Conservation (phyloP, 2,329 filamentous ascomycete genomes). For the Torrubiella hemipterigena region DNA sequence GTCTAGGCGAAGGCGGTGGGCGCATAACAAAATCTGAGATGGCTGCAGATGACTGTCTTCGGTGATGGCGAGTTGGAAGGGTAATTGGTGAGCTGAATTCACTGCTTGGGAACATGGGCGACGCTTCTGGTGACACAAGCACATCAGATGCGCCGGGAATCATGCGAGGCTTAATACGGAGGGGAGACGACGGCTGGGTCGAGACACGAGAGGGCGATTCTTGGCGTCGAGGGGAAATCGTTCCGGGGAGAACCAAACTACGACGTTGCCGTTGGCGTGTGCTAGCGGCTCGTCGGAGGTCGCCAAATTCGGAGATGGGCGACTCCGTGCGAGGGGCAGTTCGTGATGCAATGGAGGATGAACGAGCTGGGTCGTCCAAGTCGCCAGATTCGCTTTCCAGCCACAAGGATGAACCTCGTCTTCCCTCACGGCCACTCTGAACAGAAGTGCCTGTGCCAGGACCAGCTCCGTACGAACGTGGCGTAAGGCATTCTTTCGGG, state of each 20-base stretch:
- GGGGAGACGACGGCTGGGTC: conserved; percentile 71
- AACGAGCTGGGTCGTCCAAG: conserved; percentile 81
- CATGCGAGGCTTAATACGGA: conserved; percentile 74
- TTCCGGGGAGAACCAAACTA: conserved; percentile 70
- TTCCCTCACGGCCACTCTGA: conserved; percentile 55
- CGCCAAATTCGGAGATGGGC: conserved; percentile 74
- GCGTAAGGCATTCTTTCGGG: conserved; percentile 81
- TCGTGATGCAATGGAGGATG: conserved; percentile 61
- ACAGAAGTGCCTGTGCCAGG: conserved; percentile 40
- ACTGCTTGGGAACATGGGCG: conserved; percentile 71
- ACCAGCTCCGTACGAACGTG: conserved; percentile 63
- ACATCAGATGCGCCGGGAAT: conserved; percentile 48
- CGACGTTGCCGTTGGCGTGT: conserved; percentile 74
- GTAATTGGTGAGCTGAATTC: conserved; percentile 70
- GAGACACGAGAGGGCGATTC: conserved; percentile 72
- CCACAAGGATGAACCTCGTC: conserved; percentile 60
- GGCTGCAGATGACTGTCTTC: conserved; percentile 82
- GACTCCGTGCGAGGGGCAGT: conserved; percentile 68
- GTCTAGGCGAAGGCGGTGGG: conserved; percentile 69
- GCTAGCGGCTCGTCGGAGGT: conserved; percentile 63
- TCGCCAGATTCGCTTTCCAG: conserved; percentile 75
- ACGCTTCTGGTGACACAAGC: conserved; percentile 75
- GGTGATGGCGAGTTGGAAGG: conserved; percentile 53
- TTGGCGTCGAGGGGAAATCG: conserved; percentile 71
- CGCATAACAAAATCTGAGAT: conserved; percentile 57